Evolutionary conservation across 2,329 filamentous ascomycete genomes (phyloP), one percentile per base, ranked within the genome.

Genomic region (Fusarium cicatricum): DNA sequence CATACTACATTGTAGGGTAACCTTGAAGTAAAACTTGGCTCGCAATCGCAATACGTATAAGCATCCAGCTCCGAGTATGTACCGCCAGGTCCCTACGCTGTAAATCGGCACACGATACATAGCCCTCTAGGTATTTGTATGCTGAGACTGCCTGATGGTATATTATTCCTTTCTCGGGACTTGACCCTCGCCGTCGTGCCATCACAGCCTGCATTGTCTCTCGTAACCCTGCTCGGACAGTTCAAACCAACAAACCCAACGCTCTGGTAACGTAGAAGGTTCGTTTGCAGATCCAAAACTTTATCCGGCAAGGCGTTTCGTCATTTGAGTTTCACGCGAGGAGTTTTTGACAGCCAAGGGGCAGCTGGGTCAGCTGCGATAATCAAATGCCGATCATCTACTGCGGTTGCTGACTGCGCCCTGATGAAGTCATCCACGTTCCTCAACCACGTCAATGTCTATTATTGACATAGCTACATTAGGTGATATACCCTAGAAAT

Each of bases 1-100:
- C n/a, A n/a, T n/a, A 26, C 2, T 8, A 21, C 7, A 21, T 21
- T 21, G 4, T 33, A 36, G 26, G 42, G 53, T 14, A 19, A 49
- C 36, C 37, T 49, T 15, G n/a, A n/a, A n/a, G n/a, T n/a, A n/a
- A n/a, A n/a, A n/a, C n/a, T n/a, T 23, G 21, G 42, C 48, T 21
- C 51, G 16, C 44, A 48, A 36, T 31, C 44, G 29, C 52, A 47
- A 48, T 40, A n/a, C n/a, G n/a, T n/a, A 47, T 41, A 4, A 23
- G 21, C 21, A 51, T 31, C 38, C 37, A 28, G 28, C 16, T 28
- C 15, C 21, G 32, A 36, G 31, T 15, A 8, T 16, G 26, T 36
- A 44, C 31, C 19, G 29, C 34, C 41, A 19, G 39, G 37, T 31
- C 26, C 40, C 42, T 62, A 62, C 58, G 60, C 58, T 55, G 55